Percentiles rank a stretch among this genome's conserved stretches.
These are phyloP conservation scores for Tetratostichococcus sp. DNA, from an alignment of 139 green algal genomes.

Conservation along the genomic window DNA sequence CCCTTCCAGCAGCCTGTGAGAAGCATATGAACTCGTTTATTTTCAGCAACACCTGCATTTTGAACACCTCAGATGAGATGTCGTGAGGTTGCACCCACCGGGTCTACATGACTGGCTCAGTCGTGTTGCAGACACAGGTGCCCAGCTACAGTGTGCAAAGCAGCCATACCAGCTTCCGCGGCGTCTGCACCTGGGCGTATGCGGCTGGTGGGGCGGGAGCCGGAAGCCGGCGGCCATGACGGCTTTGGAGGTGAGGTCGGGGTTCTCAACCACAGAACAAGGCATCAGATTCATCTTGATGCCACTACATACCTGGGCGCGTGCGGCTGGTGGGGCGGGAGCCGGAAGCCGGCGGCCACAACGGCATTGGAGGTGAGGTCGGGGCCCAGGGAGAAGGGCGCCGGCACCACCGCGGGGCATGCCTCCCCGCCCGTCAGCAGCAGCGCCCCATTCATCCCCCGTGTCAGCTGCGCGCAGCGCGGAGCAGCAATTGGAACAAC, in stretches of 20 bases:
- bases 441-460: slow-evolving; percentile 72
- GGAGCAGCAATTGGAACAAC: too few species aligned
- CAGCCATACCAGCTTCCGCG: too few species aligned
- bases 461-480: slow-evolving; percentile 1
- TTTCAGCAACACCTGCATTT: too few species aligned
- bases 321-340: slow-evolving; percentile 59
- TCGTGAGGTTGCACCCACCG: too few species aligned
- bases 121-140: too few species aligned
- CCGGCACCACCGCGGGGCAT: slow-evolving; percentile 65
- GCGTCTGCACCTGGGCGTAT: too few species aligned
- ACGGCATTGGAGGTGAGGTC: slow-evolving; percentile 76
- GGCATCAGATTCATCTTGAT: not conserved
- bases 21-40: too few species aligned
- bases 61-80: too few species aligned
- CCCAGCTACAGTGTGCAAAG: too few species aligned
- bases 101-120: too few species aligned
- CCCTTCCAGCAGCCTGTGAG: not conserved
- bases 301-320: not conserved
- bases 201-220: not conserved
- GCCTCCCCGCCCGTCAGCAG: slow-evolving; percentile 58
- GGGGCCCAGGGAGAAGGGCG: slow-evolving; percentile 64
- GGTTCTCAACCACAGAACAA: not conserved
- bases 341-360: slow-evolving; percentile 56
- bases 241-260: too few species aligned
- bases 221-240: too few species aligned